Conservation (phyloP, 2,329 filamentous ascomycete species). For the Ophiocordyceps unilateralis region DNA sequence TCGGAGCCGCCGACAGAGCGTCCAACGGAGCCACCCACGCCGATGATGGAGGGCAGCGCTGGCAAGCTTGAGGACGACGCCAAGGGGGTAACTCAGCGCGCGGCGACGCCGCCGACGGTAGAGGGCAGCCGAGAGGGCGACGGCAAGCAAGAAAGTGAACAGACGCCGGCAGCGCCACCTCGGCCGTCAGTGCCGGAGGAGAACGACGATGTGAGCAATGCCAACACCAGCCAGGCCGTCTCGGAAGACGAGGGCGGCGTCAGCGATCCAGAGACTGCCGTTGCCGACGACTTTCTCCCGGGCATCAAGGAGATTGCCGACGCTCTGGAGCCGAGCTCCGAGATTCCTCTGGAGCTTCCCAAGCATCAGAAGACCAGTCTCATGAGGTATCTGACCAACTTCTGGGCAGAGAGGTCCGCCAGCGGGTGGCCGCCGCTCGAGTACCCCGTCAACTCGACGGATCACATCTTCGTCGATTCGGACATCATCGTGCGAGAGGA, state of each 20-base stretch:
- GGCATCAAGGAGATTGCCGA: slow-evolving; percentile 45
- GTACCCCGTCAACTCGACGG: slow-evolving; percentile 72
- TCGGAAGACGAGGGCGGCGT: slow-evolving; percentile 50
- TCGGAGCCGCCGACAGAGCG: slow-evolving; percentile 6
- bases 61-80: slow-evolving; percentile 6
- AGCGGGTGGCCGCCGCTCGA: slow-evolving; percentile 88
- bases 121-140: not conserved
- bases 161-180: not conserved
- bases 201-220: slow-evolving; percentile 11
- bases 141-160: not conserved
- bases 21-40: not conserved
- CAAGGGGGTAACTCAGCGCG: slow-evolving; percentile 5
- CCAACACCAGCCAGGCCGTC: slow-evolving; percentile 31
- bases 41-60: slow-evolving; percentile 4
- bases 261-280: slow-evolving; percentile 57
- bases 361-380: slow-evolving; percentile 87
- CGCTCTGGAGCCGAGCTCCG: slow-evolving; percentile 40
- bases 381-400: slow-evolving; percentile 90
- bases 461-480: slow-evolving; percentile 93
- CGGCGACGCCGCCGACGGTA: slow-evolving; percentile 6
- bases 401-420: slow-evolving; percentile 94
- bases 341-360: slow-evolving; percentile 56
- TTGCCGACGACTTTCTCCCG: slow-evolving; percentile 50
- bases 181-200: slow-evolving; percentile 5
- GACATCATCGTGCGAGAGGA: slow-evolving; percentile 96